Base-by-base conservation (phyloP, 345 rosid genomes). In the Brassica incana region DNA sequence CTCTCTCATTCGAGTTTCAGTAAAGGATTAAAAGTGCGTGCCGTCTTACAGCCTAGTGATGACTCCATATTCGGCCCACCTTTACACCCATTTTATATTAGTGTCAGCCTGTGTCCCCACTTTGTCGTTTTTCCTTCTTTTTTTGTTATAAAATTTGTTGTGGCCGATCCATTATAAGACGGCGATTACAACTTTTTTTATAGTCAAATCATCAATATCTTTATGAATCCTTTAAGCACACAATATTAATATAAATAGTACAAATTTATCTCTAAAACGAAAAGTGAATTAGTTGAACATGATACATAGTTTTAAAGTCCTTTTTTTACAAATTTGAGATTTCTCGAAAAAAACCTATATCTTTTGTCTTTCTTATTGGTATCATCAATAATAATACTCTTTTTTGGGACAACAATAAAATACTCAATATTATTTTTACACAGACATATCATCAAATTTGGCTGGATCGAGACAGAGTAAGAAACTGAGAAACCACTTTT, bases 381-480 rank as follows among this genome's bases (percentile, higher is more conserved):
- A 45, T 10, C 52, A 45, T 45, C 52, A 45, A 45, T 45, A 45
- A 12, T n/a, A 45, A 45, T 45, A 45, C 3, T 11, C 52, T 45
- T 45, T 27, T 27, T 27, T 27, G 30, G 30, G 30, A 27, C 30
- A 27, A 27, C 30, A 27, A 27, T 27, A 2, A 27, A 27, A 27
- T 27, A 27, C 30, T 27, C 30, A 27, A 45, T 20, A 45, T 0
- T 45, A 45, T 45, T 45, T 40, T 45, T 45, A 45, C 52, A 3
- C 52, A 45, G 0, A 8, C 52, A 12, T 45, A 45, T 45, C 52
- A 45, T 65, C 12, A 6, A 66, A 73, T 60, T 45, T n/a, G 9
- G 16, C 11, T 45, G 20, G 54, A 66, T 69, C 73, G 65, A 73
- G 52, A 38, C 62, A 65, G n/a, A 72, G 54, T 68, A 11, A 60